Base-by-base conservation (phyloP, 2,329 filamentous ascomycete species). In the Cladosporium sp. region DNA sequence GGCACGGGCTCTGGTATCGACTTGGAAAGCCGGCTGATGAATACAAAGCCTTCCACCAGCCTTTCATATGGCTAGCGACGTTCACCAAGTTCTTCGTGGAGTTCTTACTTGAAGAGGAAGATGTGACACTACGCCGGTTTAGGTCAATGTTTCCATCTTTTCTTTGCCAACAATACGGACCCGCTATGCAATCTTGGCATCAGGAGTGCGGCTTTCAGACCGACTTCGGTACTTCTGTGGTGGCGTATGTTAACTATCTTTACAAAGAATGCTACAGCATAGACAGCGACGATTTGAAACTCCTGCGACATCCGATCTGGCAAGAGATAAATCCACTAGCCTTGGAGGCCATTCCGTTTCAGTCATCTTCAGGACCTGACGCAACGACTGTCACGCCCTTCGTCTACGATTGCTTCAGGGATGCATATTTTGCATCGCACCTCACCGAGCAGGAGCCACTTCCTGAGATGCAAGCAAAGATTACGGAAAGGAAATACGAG, bases 1-100 rank as follows among this genome's bases (percentile, higher is more conserved):
- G 10, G 4, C 34, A 43, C 3, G 46, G 51, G 18, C 66, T 88
- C 0, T 92, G 84, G 72, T 93, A 90, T 62, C 75, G 75, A 9
- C 67, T 95, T 1, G 61, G 61, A 1, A 57, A 53, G 1, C 85
- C 88, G 0, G 73, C 81, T 0, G 28, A 56, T 0, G 81, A 83
- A 35, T 95, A 93, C 61, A 56, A 55, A 9, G 70, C 81, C 2
- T 90, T 84, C 59, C 78, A 84, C 54, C 45, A 69, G 0, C 76
- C 80, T 0, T 92, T 89, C 56, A 54, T 83, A 0, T 93, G 87
- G 87, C 68, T 91, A 1, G 84, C 82, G 0, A 77, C 85, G 49
- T 71, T 93, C 0, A 76, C 79, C 0, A 92, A 91, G 62, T 82
- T 89, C 60, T 77, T 86, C 19, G 74, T 90, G 1, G 85, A 90